Base-by-base conservation (phyloP, 805 yeast species). In the Naumovozyma baii region DNA sequence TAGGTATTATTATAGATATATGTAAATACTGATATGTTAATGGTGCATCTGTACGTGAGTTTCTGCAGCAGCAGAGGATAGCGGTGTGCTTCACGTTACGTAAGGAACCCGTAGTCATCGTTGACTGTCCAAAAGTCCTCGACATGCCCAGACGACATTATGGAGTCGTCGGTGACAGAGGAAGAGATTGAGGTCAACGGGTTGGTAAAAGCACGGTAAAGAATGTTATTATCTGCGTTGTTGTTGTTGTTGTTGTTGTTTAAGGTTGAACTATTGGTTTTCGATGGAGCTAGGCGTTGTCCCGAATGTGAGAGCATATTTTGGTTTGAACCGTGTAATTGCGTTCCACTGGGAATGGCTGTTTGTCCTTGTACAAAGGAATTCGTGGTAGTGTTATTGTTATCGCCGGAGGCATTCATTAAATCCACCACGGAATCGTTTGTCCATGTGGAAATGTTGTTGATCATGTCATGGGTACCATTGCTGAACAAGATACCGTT, bases 401-500 rank as follows among this genome's bases (percentile, higher is more conserved):
- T 37, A 45, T 28, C 33, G 32, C 32, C 28, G 18, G n/a, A 20
- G 30, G 10, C 14, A 31, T 36, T 48, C 38, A 46, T 34, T 25
- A 49, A 38, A 30, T 49, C 49, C 26, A 40, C 42, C 17, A 58
- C 59, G 1, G 59, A 51, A 31, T 58, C 55, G 19, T 48, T 55
- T 2, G 80, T 75, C 82, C 82, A 76, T 1, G 70, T 71, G 0
- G 78, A 73, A 29, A 76, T 76, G 48, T 75, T 74, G 50, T 66
- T 74, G 49, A 76, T 76, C 82, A 76, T 76, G 25, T 70, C 70
- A 31, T 73, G 74, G 1, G 80, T 72, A 18, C 78, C 67, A 12
- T 54, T 56, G 37, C 51, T 54, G 34, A 55, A 53, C 17, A 57
- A 37, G 2, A 55, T 44, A n/a, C 51, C 55, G 29, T 44, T 45